phyloP scores from a whole-genome alignment of 495 filamentous ascomycete genomes.

The Aspergillus homomorphus region DNA sequence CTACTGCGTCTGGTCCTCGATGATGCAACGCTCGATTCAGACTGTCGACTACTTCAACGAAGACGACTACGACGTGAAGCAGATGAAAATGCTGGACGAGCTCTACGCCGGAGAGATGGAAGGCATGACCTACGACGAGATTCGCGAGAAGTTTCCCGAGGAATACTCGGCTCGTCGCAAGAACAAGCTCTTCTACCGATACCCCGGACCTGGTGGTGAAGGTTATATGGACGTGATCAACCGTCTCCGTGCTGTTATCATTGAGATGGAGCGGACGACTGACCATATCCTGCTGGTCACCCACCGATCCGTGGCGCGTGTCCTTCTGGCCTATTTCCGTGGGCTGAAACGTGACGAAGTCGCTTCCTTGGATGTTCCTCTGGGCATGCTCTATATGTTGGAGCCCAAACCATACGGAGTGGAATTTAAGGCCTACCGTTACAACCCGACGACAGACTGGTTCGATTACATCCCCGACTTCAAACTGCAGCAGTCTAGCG shows the following conservation, averaged over 20 bases:
- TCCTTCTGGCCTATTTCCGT: constrained; percentile 93
- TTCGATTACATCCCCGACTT: constrained; percentile 82
- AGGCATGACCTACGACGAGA: constrained; percentile 90
- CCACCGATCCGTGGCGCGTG: constrained; percentile 85
- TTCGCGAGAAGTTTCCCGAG: constrained; percentile 66
- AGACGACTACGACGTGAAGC: constrained; percentile 95
- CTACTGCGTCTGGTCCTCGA: constrained; percentile 97
- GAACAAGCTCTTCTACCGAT: constrained; percentile 90
- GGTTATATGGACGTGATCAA: constrained; percentile 97
- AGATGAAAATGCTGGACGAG: constrained; percentile 98
- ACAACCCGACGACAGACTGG: constrained; percentile 70
- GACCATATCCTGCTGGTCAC: constrained; percentile 90
- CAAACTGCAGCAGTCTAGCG: constrained; percentile 56
- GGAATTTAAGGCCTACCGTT: constrained; percentile 90
- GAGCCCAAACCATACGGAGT: constrained; percentile 98
- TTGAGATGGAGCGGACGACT: constrained; percentile 93
- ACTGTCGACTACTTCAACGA: constrained; percentile 88
- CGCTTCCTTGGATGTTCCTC: constrained; percentile 84
- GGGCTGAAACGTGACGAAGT: constrained; percentile 86
- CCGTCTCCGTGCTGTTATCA: constrained; percentile 89
- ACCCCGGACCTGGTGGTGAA: constrained; percentile 92
- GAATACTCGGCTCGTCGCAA: constrained; percentile 70
- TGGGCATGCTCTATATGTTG: constrained; percentile 88
- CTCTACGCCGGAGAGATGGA: constrained; percentile 90
- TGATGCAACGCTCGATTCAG: constrained; percentile 83